These are phyloP conservation scores for Gentiana macrophylla DNA, from an alignment of 257 asterid species.

Conservation along the genomic window DNA sequence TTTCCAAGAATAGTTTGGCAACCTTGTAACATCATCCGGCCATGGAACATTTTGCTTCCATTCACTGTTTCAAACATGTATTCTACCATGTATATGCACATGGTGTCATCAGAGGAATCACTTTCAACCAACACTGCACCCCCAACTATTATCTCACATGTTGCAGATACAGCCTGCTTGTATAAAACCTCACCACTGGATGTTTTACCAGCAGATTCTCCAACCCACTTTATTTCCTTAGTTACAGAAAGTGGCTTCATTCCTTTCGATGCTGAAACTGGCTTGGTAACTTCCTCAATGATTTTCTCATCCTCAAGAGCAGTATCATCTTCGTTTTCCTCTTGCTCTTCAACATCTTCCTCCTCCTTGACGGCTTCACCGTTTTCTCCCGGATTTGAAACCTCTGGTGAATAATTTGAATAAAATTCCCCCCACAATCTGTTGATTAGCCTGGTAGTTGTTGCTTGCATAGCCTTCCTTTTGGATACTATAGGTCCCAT, in stretches of 20 bases:
- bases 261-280: constrained; percentile 22
- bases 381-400: constrained; percentile 25
- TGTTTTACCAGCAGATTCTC: constrained; percentile 44
- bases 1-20: constrained; percentile 81
- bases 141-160: constrained; percentile 45
- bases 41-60: constrained; percentile 78
- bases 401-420: constrained; percentile 72
- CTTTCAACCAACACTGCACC: constrained; percentile 52
- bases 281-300: constrained; percentile 25
- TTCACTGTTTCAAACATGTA: constrained; percentile 70
- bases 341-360: constrained; percentile 63
- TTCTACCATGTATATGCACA: constrained; percentile 53
- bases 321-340: constrained; percentile 66
- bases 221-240: constrained; percentile 56
- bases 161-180: constrained; percentile 41
- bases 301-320: constrained; percentile 34
- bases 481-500: constrained; percentile 62
- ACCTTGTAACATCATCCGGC: constrained; percentile 67
- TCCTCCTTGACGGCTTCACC: constrained; percentile 51
- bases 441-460: constrained; percentile 75
- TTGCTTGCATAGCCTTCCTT: constrained; percentile 94
- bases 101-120: constrained; percentile 37
- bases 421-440: constrained; percentile 92
- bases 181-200: constrained; percentile 51
- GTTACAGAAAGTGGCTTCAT: constrained; percentile 30